Percentiles rank a stretch among this genome's conserved stretches.
phyloP scores from a whole-genome alignment of 164 flowering plant species.

The Nymphaea colorata region DNA sequence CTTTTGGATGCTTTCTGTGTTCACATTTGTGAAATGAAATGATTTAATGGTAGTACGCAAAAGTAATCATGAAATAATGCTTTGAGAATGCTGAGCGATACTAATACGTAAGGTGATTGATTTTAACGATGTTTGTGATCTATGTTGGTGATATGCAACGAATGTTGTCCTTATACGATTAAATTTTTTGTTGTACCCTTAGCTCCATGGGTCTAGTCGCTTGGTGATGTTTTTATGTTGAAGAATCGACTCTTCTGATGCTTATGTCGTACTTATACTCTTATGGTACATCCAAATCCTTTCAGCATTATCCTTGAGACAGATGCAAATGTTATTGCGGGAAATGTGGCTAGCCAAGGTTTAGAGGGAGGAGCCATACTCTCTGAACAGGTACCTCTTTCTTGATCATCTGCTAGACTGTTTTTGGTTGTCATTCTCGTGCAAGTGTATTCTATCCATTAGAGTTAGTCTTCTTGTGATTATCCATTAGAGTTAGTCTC shows the following conservation, averaged over 20 bases:
- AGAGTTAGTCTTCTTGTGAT: neutral
- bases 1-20: no score
- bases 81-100: no score
- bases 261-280: neutral
- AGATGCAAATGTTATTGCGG: constrained; percentile 37
- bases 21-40: no score
- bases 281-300: neutral
- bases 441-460: neutral
- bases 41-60: no score
- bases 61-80: no score
- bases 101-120: no score
- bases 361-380: constrained; percentile 39
- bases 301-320: constrained; percentile 29
- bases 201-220: no score
- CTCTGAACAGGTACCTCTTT: constrained; percentile 47
- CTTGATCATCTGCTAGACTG: neutral
- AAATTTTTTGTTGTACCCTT: no score
- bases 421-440: neutral
- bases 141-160: no score
- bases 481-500: neutral
- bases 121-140: no score
- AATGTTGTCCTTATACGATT: no score
- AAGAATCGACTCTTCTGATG: neutral
- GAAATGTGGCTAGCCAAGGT: constrained; percentile 41
- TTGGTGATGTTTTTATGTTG: no score